Evolutionary conservation across 768 basidiomycete species (phyloP).

Genomic region (Amanita pallidorosea): DNA sequence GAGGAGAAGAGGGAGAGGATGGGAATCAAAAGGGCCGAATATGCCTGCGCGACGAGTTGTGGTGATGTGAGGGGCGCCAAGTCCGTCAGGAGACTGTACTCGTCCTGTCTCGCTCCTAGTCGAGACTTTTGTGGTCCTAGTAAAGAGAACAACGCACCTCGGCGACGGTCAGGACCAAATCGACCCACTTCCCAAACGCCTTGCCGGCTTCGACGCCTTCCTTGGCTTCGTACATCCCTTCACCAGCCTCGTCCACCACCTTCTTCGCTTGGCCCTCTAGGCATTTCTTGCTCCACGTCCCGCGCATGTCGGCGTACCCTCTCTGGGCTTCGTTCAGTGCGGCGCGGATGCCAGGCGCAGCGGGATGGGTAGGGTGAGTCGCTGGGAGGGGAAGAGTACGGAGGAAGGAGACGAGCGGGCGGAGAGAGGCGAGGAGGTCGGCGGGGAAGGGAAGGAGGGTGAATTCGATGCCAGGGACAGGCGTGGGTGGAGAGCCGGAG

Average conservation of each 20-base stretch:
- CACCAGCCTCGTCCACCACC: conserved; percentile 35
- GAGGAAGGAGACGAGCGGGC: conserved; percentile 57
- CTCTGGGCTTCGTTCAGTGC: conserved; percentile 69
- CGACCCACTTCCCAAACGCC: conserved; percentile 67
- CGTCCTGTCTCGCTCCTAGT: conserved; percentile 26
- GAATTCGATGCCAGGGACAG: conserved; percentile 38
- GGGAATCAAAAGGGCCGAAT: conserved; percentile 49
- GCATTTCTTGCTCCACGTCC: conserved; percentile 66
- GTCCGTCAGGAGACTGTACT: conserved; percentile 53
- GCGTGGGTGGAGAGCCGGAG: conserved; percentile 57
- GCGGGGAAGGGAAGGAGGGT: conserved; percentile 44
- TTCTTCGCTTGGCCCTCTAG: conserved; percentile 63
- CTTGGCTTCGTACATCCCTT: conserved; percentile 40
- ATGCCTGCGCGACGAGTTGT: conserved; percentile 45
- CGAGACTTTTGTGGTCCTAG: too few relatives aligned
- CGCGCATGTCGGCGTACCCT: conserved; percentile 83
- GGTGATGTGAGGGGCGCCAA: conserved; percentile 50
- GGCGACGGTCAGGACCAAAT: conserved; percentile 49
- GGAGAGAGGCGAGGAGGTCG: conserved; percentile 38
- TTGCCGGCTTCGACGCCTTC: conserved; percentile 56
- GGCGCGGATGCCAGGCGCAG: conserved; percentile 48
- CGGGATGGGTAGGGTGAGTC: conserved; percentile 78
- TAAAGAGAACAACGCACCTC: conserved; percentile 19
- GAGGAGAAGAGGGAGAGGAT: conserved; percentile 54
- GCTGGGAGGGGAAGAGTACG: conserved; percentile 65